These are phyloP conservation scores for Phytophthora aleatoria DNA, from an alignment of 352 stramenopile species.

Conservation along the genomic window DNA sequence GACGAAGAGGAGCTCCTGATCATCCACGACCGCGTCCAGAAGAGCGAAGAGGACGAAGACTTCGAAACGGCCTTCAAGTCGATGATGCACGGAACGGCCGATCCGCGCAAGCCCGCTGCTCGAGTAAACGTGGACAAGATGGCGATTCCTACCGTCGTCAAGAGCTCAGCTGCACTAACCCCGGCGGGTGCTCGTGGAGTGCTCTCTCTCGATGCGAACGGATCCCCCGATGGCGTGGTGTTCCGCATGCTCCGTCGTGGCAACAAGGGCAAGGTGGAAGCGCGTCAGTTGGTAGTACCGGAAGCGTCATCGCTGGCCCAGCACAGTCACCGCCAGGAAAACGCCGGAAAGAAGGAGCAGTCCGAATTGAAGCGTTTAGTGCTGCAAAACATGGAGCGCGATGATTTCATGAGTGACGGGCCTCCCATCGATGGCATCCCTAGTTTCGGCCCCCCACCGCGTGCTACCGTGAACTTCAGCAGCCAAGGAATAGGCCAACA, in stretches of 20 bases:
- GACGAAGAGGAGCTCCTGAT: slow-evolving; percentile 90
- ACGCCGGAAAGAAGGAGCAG: slow-evolving; percentile 85
- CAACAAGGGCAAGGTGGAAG: slow-evolving; percentile 97
- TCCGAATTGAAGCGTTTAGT: slow-evolving; percentile 89
- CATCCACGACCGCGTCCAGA: slow-evolving; percentile 77
- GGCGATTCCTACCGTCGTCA: slow-evolving; percentile 84
- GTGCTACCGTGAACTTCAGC: slow-evolving; percentile 28
- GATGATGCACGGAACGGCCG: slow-evolving; percentile 78
- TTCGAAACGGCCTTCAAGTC: slow-evolving; percentile 90
- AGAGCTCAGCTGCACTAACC: slow-evolving; percentile 39
- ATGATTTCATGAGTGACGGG: slow-evolving; percentile 66
- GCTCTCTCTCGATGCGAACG: slow-evolving; percentile 35
- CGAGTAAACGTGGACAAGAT: slow-evolving; percentile 90
- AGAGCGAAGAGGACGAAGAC: slow-evolving; percentile 84
- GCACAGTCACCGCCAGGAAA: slow-evolving; percentile 88
- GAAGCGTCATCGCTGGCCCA: slow-evolving; percentile 93
- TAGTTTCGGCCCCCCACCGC: slow-evolving; percentile 25
- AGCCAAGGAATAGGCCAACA: slow-evolving; percentile 25
- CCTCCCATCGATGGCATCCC: slow-evolving; percentile 24
- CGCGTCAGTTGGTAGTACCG: slow-evolving; percentile 93
- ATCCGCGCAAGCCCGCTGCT: slow-evolving; percentile 61
- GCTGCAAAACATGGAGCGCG: slow-evolving; percentile 85
- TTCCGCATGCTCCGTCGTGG: slow-evolving; percentile 97
- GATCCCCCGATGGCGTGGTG: slow-evolving; percentile 56
- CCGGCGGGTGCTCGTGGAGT: slow-evolving; percentile 17